Conservation (phyloP, 495 filamentous ascomycete species). For the Penicillium ucsense region DNA sequence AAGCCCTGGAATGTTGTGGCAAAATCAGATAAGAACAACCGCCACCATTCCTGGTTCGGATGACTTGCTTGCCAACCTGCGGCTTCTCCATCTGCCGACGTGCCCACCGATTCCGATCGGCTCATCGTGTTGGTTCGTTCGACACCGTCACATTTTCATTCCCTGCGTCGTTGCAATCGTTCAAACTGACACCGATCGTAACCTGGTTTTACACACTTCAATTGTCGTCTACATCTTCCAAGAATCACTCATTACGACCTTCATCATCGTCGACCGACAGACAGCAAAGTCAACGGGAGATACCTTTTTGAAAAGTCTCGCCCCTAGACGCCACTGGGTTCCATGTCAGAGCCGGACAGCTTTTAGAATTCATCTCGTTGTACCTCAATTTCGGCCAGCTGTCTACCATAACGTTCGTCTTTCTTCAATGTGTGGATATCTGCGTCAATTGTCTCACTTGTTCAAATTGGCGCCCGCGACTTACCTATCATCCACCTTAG, state of each 20-base stretch:
- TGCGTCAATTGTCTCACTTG: neutral
- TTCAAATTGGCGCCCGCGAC: neutral
- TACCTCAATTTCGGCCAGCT: too few relatives aligned
- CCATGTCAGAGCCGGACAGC: neutral
- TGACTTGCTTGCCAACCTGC: conserved; percentile 6
- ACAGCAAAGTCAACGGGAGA: too few relatives aligned
- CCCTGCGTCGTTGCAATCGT: too few relatives aligned
- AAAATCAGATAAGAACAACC: conserved; percentile 18
- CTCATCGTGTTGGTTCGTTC: too few relatives aligned
- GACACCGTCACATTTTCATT: too few relatives aligned
- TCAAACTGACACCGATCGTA: too few relatives aligned
- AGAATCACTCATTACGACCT: too few relatives aligned
- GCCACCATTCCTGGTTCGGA: conserved; percentile 1
- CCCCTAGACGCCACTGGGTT: neutral
- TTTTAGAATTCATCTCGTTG: neutral
- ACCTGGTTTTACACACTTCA: too few relatives aligned
- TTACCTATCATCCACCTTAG: neutral
- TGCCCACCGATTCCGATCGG: neutral
- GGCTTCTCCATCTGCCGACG: neutral
- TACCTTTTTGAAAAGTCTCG: neutral
- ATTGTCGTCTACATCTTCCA: too few relatives aligned
- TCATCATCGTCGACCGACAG: too few relatives aligned
- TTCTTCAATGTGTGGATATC: too few relatives aligned
- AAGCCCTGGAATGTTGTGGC: conserved; percentile 12
- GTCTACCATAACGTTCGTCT: too few relatives aligned